phyloP scores from a whole-genome alignment of 106 monocot genomes.

The Dendrobium catenatum region DNA sequence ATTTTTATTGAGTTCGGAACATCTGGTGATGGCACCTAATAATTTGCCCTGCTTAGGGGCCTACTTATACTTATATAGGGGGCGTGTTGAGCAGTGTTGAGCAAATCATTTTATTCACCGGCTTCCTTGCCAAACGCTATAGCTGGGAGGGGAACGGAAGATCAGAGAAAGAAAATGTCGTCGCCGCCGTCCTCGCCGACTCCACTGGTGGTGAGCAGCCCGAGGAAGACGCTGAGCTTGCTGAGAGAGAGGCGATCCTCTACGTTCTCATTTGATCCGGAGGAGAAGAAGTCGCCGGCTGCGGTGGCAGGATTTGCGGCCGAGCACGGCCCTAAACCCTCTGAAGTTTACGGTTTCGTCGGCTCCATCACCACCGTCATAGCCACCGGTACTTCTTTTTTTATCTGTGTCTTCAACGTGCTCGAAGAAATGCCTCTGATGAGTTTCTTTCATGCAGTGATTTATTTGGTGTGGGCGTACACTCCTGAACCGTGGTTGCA shows the following conservation, averaged over 20 bases:
- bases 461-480: conserved; percentile 91
- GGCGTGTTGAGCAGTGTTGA: too few species aligned
- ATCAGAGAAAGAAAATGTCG: not conserved
- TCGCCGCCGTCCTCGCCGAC: conserved; percentile 29
- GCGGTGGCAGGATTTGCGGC: conserved; percentile 3
- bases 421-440: conserved; percentile 2
- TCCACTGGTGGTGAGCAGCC: conserved; percentile 50
- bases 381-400: conserved; percentile 42
- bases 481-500: conserved; percentile 76
- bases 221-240: conserved; percentile 67
- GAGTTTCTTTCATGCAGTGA: conserved; percentile 27
- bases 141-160: too few species aligned
- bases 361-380: conserved; percentile 90
- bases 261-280: conserved; percentile 14
- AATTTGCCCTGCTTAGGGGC: too few species aligned
- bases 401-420: not conserved
- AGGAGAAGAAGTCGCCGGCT: conserved; percentile 7
- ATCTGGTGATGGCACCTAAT: too few species aligned
- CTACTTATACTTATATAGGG: too few species aligned
- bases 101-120: too few species aligned
- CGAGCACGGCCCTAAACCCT: conserved; percentile 67
- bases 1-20: too few species aligned
- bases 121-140: too few species aligned
- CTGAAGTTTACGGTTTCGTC: conserved; percentile 98
- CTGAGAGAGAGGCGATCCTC: conserved; percentile 25